phyloP scores from a whole-genome alignment of 1,284 basidiomycete genomes.

The Apiotrichum gracile region DNA sequence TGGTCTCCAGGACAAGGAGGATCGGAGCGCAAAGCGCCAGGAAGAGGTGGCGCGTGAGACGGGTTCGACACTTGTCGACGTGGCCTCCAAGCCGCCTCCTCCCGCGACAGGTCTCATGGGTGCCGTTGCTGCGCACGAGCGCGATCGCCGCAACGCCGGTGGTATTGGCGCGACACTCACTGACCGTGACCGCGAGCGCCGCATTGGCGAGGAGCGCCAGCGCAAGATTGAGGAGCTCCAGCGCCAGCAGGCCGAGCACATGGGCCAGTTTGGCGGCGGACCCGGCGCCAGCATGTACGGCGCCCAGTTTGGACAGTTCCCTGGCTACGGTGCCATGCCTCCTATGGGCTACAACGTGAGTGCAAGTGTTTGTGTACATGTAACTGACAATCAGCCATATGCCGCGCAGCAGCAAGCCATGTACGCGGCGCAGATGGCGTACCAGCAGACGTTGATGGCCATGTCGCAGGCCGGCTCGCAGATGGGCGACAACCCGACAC shows the following conservation, averaged over 20 bases:
- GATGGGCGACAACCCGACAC: conserved; percentile 50
- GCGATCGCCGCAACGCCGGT: conserved; percentile 87
- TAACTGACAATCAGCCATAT: conserved; percentile 8
- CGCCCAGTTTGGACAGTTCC: conserved; percentile 15
- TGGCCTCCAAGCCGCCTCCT: conserved; percentile 87
- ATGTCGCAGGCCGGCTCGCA: conserved; percentile 74
- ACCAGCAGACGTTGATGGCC: conserved; percentile 72
- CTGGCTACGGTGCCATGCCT: conserved; percentile 19
- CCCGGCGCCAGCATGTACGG: conserved; percentile 17
- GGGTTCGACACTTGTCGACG: conserved; percentile 85
- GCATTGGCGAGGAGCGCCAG: conserved; percentile 82
- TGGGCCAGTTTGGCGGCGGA: not conserved
- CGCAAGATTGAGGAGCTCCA: conserved; percentile 86
- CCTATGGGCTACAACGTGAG: conserved; percentile 43
- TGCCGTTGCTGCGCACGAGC: conserved; percentile 90
- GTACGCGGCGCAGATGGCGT: conserved; percentile 85
- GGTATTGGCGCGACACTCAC: conserved; percentile 91
- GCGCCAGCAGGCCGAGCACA: conserved; percentile 68
- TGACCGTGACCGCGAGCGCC: conserved; percentile 86
- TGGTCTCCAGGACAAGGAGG: conserved; percentile 89
- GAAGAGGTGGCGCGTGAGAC: conserved; percentile 86
- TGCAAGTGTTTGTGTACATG: not conserved
- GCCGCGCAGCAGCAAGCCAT: conserved; percentile 67
- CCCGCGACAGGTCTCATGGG: conserved; percentile 93
- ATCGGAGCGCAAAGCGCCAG: conserved; percentile 88